A percentile compares a stretch with the other conserved stretches of the same genome.
Evolutionary conservation across 768 basidiomycete genomes (phyloP).

Genomic region (Termitomyces sp.): DNA sequence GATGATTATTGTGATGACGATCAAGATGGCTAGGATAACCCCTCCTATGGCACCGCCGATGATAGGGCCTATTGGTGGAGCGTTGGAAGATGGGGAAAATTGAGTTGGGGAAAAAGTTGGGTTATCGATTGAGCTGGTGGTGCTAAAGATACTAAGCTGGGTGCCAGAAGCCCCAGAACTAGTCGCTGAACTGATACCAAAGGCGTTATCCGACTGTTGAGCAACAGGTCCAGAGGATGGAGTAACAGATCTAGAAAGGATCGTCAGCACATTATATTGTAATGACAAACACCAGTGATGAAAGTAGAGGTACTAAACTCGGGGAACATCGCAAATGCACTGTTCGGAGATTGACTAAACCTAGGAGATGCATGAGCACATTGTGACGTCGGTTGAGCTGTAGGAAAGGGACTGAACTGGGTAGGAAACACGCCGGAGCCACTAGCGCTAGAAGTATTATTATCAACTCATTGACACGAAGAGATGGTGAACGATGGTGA

Average conservation of each 20-base stretch:
- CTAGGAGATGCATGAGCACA: too few species aligned
- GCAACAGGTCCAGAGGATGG: too few species aligned
- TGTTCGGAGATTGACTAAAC: too few species aligned
- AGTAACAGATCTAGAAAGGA: too few species aligned
- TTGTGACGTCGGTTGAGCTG: too few species aligned
- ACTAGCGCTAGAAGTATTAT: background rate
- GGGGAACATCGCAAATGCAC: too few species aligned
- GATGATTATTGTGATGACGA: background rate
- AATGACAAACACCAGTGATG: too few species aligned
- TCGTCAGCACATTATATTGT: too few species aligned
- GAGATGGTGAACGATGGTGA: background rate
- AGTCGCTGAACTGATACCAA: background rate
- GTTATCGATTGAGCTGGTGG: background rate
- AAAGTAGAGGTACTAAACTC: too few species aligned
- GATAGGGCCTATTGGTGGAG: background rate
- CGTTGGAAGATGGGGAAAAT: background rate
- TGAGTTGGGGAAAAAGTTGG: background rate
- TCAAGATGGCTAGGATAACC: background rate
- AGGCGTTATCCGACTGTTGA: too few species aligned
- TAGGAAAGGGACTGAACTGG: background rate
- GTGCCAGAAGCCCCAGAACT: background rate
- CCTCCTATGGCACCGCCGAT: background rate
- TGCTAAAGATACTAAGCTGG: background rate
- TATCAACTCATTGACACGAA: background rate
- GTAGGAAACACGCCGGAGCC: too few species aligned